Base-by-base conservation (phyloP, 1,284 basidiomycete species). In the Ceratobasidium sp. region DNA sequence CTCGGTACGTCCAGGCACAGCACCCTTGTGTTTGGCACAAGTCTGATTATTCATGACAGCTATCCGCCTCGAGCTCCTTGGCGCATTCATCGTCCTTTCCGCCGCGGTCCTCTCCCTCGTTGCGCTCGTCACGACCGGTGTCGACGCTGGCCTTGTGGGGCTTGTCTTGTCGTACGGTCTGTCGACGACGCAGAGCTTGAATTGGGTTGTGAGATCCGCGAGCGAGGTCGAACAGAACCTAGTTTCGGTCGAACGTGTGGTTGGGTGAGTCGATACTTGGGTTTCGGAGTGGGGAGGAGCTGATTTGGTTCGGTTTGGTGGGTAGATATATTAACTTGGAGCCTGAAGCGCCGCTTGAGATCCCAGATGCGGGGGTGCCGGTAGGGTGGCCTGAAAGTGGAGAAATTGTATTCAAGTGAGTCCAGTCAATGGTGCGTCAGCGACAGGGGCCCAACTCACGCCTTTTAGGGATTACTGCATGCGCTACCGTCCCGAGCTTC, bases 181-280 rank as follows among this genome's bases (percentile, higher is more conserved):
- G 83, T 94, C 90, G 79, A 92, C 93, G 10, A 95, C 94, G 0
- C 90, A 91, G 33, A 89, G 92, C 27, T 81, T 94, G 90, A 97
- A 95, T 83, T 97, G 94, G 95, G 88, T 96, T n/a, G 95, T 97
- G 6, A 89, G 95, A 60, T 92, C 91, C 18, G 94, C 94, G 0
- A 95, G 93, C 79, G 96, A 98, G 82, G 94, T 97, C 16, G 96
- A 98, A 84, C 94, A 96, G 83, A 97, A 97, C 83, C 93, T 98
- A 81, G 95, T 97, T 79, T 96, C 94, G 80, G 93, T 94, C 8
- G 94, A 95, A 84, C 88, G 93, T 10, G 91, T 94, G 16, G 60
- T 75, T 48, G 48, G 48, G 71, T 75, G 20, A 64, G 71, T 65
- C 16, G 46, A 41, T n/a, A 18, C 27, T 41, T 44, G 3, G 10